Evolutionary conservation across 805 yeast species (phyloP).

Genomic region (Wickerhamomyces tratensis): DNA sequence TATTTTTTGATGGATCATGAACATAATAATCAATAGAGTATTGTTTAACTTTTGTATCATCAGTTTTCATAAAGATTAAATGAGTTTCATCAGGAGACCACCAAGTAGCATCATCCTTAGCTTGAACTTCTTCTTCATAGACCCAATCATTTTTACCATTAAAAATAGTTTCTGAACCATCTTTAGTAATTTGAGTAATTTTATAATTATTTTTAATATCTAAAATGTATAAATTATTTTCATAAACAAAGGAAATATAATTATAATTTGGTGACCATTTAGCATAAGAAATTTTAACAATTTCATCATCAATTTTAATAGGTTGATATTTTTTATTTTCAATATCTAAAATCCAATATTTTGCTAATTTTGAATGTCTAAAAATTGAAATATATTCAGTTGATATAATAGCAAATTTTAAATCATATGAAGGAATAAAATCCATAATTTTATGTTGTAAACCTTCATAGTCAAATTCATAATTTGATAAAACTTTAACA

Average conservation of each 20-base stretch:
- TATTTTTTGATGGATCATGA: slow-evolving; percentile 31
- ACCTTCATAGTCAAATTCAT: slow-evolving; percentile 5
- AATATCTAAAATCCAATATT: slow-evolving; percentile 32
- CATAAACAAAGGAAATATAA: slow-evolving; percentile 51
- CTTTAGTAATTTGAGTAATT: slow-evolving; percentile 41
- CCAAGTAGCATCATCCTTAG: slow-evolving; percentile 65
- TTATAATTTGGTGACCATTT: slow-evolving; percentile 69
- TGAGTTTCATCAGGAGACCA: slow-evolving; percentile 74
- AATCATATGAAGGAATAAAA: slow-evolving; percentile 14
- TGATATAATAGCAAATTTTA: slow-evolving; percentile 31
- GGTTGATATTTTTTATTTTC: slow-evolving; percentile 15
- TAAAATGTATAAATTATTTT: slow-evolving; percentile 56
- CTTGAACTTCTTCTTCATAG: slow-evolving; percentile 83
- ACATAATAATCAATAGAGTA: slow-evolving; percentile 69
- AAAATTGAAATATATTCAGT: slow-evolving; percentile 46
- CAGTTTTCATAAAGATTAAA: slow-evolving; percentile 52
- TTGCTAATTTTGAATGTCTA: slow-evolving; percentile 37
- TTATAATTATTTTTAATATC: slow-evolving; percentile 18
- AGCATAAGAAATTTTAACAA: slow-evolving; percentile 31
- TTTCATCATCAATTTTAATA: slow-evolving; percentile 16
- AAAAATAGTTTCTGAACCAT: slow-evolving; percentile 58
- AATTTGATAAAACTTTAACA: slow-evolving; percentile 1
- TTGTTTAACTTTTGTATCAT: slow-evolving; percentile 64
- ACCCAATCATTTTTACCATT: slow-evolving; percentile 94
- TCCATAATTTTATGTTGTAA: slow-evolving; percentile 3